Percentiles rank a stretch among this genome's conserved stretches.
phyloP scores from a whole-genome alignment of 2,329 filamentous ascomycete species.

The Fulvia fulva region DNA sequence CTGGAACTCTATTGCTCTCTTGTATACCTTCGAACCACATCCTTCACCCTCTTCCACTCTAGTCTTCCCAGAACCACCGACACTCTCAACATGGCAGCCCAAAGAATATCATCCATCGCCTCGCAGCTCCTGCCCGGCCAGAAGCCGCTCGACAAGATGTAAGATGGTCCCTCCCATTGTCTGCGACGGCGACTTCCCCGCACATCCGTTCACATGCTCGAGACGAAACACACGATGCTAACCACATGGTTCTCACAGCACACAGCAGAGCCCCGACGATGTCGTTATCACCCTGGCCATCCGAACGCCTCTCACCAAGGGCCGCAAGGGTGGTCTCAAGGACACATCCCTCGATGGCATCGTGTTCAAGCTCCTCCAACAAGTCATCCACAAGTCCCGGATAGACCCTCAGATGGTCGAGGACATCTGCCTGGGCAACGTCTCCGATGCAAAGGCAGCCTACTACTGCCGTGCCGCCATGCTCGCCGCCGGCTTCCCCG shows the following conservation, averaged over 20 bases:
- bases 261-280: conserved; percentile 77
- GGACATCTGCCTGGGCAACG: conserved; percentile 91
- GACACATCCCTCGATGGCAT: conserved; percentile 88
- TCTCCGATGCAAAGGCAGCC: conserved; percentile 78
- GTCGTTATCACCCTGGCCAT: conserved; percentile 92
- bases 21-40: conserved; percentile 5
- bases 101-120: conserved; percentile 82
- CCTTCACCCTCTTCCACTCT: not conserved
- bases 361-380: conserved; percentile 75
- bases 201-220: conserved; percentile 57
- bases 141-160: conserved; percentile 72
- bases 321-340: conserved; percentile 89
- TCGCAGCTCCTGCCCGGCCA: conserved; percentile 73
- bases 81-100: conserved; percentile 63
- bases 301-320: conserved; percentile 86
- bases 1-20: conserved; percentile 8
- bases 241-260: conserved; percentile 9
- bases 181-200: conserved; percentile 41
- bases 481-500: conserved; percentile 88
- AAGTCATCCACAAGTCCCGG: conserved; percentile 39
- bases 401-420: conserved; percentile 37
- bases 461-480: conserved; percentile 88
- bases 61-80: conserved; percentile 3
- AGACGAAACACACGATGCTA: conserved; percentile 73
- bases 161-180: conserved; percentile 62